Evolutionary conservation across 2,329 filamentous ascomycete genomes (phyloP).

Genomic region (Fusarium chlamydosporum): DNA sequence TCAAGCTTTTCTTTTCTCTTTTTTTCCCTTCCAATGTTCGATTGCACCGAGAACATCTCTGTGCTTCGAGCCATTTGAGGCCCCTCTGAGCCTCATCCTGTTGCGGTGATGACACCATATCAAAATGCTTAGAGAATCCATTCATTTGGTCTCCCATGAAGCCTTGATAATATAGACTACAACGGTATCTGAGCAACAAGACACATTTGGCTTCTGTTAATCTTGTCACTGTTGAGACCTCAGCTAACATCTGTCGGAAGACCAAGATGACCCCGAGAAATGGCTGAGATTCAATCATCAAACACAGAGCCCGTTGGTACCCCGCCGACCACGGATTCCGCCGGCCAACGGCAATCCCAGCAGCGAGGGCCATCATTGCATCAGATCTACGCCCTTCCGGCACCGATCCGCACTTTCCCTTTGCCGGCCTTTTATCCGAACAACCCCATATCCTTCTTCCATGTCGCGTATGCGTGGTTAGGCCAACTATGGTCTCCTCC

Average conservation of each 20-base stretch:
- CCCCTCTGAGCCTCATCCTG: conserved; percentile 40
- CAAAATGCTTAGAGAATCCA: conserved; percentile 70
- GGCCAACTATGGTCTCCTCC: conserved; percentile 78
- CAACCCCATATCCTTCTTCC: conserved; percentile 90
- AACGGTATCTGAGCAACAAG: conserved; percentile 89
- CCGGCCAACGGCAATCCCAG: conserved; percentile 45
- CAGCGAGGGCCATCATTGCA: conserved; percentile 65
- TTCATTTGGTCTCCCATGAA: conserved; percentile 73
- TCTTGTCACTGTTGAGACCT: not conserved
- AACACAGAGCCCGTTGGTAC: conserved; percentile 44
- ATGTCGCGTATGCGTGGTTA: conserved; percentile 82
- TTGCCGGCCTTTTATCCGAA: conserved; percentile 90
- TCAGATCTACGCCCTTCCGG: conserved; percentile 84
- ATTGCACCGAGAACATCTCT: not conserved
- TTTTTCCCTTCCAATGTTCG: not conserved
- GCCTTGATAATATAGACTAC: conserved; percentile 84
- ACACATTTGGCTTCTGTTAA: conserved; percentile 39
- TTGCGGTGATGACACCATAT: conserved; percentile 73
- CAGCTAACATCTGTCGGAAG: conserved; percentile 51
- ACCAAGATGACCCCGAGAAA: conserved; percentile 64
- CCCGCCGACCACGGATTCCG: conserved; percentile 41
- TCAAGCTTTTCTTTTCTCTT: conserved; percentile 3
- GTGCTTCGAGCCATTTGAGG: not conserved
- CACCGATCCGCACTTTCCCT: conserved; percentile 85
- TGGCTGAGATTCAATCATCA: conserved; percentile 59